Conservation (phyloP, 345 rosid species). For the Tarenaya hassleriana region DNA sequence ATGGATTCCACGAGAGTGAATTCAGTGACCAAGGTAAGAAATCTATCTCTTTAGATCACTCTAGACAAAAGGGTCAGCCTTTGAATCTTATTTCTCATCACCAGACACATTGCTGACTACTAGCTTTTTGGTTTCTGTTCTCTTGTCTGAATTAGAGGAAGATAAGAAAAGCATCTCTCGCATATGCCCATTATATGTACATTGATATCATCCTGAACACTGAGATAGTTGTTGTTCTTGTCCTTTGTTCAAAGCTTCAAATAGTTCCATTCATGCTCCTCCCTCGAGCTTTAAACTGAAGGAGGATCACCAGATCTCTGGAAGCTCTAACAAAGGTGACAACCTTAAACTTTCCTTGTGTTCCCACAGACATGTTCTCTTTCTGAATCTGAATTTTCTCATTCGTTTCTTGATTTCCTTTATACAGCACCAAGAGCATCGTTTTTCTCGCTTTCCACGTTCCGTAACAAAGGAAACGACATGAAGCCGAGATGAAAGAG, state of each 20-base stretch:
- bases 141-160: too few species aligned
- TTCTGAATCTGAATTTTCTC: neutral
- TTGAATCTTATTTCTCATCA: too few species aligned
- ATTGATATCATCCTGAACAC: slow-evolving; percentile 8
- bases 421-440: slow-evolving; percentile 65
- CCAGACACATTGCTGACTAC: too few species aligned
- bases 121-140: too few species aligned
- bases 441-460: slow-evolving; percentile 75
- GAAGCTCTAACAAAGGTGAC: slow-evolving; percentile 83
- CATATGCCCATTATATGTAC: neutral
- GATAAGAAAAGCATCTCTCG: neutral
- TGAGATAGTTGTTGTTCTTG: slow-evolving; percentile 16
- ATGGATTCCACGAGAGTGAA: slow-evolving; percentile 59
- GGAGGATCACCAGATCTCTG: slow-evolving; percentile 69
- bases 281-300: slow-evolving; percentile 65
- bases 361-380: too few species aligned
- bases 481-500: slow-evolving; percentile 48
- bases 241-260: slow-evolving; percentile 44
- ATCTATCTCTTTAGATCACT: neutral
- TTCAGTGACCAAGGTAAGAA: slow-evolving; percentile 65
- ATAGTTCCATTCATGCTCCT: slow-evolving; percentile 66
- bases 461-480: slow-evolving; percentile 79
- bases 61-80: too few species aligned
- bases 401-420: neutral
- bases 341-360: neutral